phyloP scores from a whole-genome alignment of 1,139 yeast genomes.

The Debaryomyces psychrophilus region DNA sequence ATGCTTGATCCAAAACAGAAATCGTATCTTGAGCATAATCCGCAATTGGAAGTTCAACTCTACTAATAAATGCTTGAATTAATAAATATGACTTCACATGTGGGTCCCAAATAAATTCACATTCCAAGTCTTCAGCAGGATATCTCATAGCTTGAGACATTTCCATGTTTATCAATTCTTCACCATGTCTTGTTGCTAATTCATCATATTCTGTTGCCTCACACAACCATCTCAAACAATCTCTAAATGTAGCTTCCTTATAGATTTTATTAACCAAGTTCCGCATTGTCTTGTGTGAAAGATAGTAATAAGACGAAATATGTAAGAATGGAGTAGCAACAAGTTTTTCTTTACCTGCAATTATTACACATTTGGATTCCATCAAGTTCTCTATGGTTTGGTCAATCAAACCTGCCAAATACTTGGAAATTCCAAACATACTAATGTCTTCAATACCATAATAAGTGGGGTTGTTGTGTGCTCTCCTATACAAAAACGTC shows the following conservation, averaged over 20 bases:
- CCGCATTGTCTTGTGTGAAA: slow-evolving; percentile 88
- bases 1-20: slow-evolving; percentile 88
- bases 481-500: slow-evolving; percentile 92
- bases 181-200: slow-evolving; percentile 92
- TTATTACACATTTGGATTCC: slow-evolving; percentile 71
- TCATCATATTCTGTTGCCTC: slow-evolving; percentile 91
- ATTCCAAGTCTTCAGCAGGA: slow-evolving; percentile 67
- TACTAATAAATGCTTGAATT: slow-evolving; percentile 82
- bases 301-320: slow-evolving; percentile 88
- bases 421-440: slow-evolving; percentile 67
- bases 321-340: slow-evolving; percentile 81
- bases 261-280: slow-evolving; percentile 58
- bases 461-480: slow-evolving; percentile 93
- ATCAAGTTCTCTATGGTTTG: slow-evolving; percentile 65
- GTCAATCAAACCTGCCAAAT: slow-evolving; percentile 75
- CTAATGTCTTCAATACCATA: slow-evolving; percentile 81
- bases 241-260: slow-evolving; percentile 59
- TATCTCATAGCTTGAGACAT: slow-evolving; percentile 81
- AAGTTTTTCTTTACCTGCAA: slow-evolving; percentile 52
- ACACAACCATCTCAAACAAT: slow-evolving; percentile 71
- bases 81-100: slow-evolving; percentile 88
- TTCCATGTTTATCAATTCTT: slow-evolving; percentile 88
- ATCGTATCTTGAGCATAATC: slow-evolving; percentile 95
- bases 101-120: slow-evolving; percentile 88
- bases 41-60: slow-evolving; percentile 88